Conservation (phyloP, 2,329 filamentous ascomycete species). For the Ophiostoma ulmi region DNA sequence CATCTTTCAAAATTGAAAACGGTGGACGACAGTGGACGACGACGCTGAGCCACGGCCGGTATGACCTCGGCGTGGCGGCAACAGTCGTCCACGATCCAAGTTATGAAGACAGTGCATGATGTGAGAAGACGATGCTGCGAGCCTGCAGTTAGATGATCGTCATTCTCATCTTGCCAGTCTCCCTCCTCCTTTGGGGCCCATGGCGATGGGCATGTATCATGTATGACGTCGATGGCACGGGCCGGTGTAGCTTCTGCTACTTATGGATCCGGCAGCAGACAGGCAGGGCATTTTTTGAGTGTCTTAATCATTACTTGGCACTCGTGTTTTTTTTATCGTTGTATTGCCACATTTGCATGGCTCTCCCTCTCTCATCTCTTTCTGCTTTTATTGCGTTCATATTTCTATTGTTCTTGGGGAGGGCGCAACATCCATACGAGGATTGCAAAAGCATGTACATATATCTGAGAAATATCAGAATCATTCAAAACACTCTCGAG, state of each 20-base stretch:
- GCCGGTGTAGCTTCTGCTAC: neutral
- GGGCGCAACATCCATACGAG: neutral
- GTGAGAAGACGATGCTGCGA: neutral
- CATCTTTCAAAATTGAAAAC: neutral
- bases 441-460: conserved; percentile 10
- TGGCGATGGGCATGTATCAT: conserved; percentile 3
- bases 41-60: neutral
- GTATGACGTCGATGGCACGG: neutral
- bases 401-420: neutral
- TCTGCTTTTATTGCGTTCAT: neutral
- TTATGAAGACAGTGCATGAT: neutral
- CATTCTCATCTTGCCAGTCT: neutral
- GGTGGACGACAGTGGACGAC: neutral
- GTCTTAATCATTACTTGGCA: neutral
- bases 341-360: neutral
- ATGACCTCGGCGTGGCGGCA: neutral
- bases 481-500: neutral
- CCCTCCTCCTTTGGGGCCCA: neutral
- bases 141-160: no score
- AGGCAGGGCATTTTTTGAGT: neutral
- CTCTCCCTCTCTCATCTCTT: conserved; percentile 9
- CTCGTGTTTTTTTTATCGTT: neutral
- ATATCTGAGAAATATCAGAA: neutral
- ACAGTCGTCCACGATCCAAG: neutral
- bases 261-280: neutral